phyloP scores from a whole-genome alignment of 2,329 filamentous ascomycete genomes.

The Aspergillus uvarum region DNA sequence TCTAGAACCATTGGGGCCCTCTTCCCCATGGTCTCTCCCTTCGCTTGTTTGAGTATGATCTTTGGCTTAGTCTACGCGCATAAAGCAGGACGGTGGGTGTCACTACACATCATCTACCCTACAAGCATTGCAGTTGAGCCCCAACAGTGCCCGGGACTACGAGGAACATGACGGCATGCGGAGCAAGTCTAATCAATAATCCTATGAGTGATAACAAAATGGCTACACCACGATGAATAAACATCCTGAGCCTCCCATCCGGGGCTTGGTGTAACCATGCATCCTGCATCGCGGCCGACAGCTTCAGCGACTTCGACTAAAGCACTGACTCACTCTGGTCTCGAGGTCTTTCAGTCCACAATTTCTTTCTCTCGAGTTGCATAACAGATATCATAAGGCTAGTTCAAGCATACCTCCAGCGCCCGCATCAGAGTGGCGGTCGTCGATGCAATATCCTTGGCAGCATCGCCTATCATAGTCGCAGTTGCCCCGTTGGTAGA shows the following conservation, averaged over 20 bases:
- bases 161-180: neutral
- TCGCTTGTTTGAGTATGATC: too few relatives aligned
- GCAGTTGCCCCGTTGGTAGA: neutral
- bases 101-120: too few relatives aligned
- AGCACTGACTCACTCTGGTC: neutral
- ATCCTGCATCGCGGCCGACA: neutral
- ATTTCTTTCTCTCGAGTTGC: neutral
- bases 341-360: neutral
- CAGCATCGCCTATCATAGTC: neutral
- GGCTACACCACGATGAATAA: neutral
- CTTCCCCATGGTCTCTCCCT: too few relatives aligned
- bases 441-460: neutral
- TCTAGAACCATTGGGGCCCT: too few relatives aligned
- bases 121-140: too few relatives aligned
- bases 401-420: neutral
- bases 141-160: too few relatives aligned
- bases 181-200: neutral
- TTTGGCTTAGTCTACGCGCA: too few relatives aligned
- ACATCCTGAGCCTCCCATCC: neutral
- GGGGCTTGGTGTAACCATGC: neutral
- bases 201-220: neutral
- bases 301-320: neutral
- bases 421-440: neutral
- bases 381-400: neutral
- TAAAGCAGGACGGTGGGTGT: too few relatives aligned